These are phyloP conservation scores for Apiospora rasikravindrae DNA, from an alignment of 2,329 filamentous ascomycete genomes.

Conservation along the genomic window DNA sequence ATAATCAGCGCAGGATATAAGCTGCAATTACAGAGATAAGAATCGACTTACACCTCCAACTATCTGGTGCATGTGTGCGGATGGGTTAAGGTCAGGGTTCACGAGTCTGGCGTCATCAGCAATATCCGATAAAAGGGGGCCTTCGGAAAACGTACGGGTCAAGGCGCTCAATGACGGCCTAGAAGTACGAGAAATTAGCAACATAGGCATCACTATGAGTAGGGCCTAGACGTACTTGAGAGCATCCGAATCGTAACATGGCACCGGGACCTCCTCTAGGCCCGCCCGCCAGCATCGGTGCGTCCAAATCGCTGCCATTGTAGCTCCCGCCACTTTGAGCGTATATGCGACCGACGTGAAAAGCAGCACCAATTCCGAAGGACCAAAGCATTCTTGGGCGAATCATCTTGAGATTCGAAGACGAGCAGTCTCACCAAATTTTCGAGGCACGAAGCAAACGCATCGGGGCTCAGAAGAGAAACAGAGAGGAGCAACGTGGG, in stretches of 20 bases:
- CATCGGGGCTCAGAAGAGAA: background rate
- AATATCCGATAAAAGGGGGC: background rate
- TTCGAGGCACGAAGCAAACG: background rate
- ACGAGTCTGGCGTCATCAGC: constrained; percentile 41
- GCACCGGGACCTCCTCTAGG: background rate
- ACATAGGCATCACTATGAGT: too few relatives aligned
- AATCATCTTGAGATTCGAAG: background rate
- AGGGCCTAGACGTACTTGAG: constrained; percentile 20
- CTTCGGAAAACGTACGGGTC: background rate
- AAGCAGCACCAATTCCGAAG: background rate
- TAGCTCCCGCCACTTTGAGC: background rate
- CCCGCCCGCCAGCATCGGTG: background rate
- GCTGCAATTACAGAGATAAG: background rate
- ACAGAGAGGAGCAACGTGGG: too few relatives aligned
- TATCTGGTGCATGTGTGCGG: constrained; percentile 40
- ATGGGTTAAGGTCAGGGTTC: constrained; percentile 36
- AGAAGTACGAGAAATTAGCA: background rate
- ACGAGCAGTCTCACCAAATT: background rate
- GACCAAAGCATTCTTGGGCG: background rate
- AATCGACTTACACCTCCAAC: constrained; percentile 32
- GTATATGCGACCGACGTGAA: background rate
- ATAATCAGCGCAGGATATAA: background rate
- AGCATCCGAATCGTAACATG: constrained; percentile 35
- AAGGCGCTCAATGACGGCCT: constrained; percentile 3
- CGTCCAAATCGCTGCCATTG: constrained; percentile 8